Conservation (phyloP, 257 asterid genomes). For the Plantago ovata region DNA sequence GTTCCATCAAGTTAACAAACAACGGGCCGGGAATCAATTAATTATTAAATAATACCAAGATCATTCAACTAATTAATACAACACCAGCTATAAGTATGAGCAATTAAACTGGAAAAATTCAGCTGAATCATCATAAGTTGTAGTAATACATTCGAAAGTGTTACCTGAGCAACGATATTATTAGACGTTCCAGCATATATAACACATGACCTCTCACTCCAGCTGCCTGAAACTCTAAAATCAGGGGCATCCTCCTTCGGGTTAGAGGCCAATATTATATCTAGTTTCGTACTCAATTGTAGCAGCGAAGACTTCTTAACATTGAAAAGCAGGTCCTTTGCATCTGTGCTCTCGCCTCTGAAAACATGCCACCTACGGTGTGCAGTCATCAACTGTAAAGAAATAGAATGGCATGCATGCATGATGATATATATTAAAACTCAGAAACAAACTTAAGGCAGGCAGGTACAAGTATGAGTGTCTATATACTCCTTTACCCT, state of each 20-base stretch:
- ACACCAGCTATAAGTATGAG: too few species aligned
- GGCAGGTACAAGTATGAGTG: not conserved
- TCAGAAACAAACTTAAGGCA: not conserved
- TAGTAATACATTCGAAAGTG: not conserved
- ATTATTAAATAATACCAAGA: too few species aligned
- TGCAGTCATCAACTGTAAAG: constrained; percentile 19
- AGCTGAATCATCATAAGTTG: too few species aligned
- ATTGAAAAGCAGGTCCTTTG: constrained; percentile 30
- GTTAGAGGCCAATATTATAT: constrained; percentile 36
- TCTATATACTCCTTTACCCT: too few species aligned
- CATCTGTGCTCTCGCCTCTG: constrained; percentile 31
- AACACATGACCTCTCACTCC: constrained; percentile 26
- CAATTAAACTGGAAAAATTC: too few species aligned
- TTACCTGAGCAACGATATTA: constrained; percentile 40
- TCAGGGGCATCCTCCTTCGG: constrained; percentile 30
- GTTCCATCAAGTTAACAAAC: not conserved
- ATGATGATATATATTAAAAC: not conserved
- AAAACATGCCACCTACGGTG: constrained; percentile 40
- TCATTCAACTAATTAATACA: too few species aligned
- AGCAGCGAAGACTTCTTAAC: constrained; percentile 28
- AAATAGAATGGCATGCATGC: too few species aligned
- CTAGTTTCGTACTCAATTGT: constrained; percentile 33
- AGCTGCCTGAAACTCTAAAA: constrained; percentile 32
- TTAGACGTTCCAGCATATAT: constrained; percentile 32
- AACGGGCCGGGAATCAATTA: not conserved